Conservation (phyloP, 352 stramenopile species). For the Plasmopara halstedii region DNA sequence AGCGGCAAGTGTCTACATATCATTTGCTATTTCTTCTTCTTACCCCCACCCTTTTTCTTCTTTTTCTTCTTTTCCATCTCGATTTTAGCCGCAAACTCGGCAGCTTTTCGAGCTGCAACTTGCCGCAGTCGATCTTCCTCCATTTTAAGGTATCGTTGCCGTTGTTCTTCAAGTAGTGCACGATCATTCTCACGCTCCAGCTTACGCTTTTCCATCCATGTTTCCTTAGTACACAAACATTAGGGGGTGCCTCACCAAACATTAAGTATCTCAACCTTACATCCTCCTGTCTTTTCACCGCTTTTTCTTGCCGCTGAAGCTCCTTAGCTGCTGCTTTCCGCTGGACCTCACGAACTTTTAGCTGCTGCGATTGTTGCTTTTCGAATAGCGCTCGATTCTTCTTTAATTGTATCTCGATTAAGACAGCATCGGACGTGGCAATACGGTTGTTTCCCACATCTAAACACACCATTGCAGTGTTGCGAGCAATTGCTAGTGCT, state of each 20-base stretch:
- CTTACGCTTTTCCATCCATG: constrained; percentile 74
- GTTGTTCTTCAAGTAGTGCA: constrained; percentile 36
- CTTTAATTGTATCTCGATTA: constrained; percentile 38
- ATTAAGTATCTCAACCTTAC: constrained; percentile 14
- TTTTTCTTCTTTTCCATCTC: constrained; percentile 84
- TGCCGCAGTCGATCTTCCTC: constrained; percentile 67
- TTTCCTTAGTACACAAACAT: constrained; percentile 30
- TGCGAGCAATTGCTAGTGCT: constrained; percentile 43
- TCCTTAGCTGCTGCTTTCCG: constrained; percentile 42
- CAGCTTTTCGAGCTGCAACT: constrained; percentile 54
- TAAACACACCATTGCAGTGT: constrained; percentile 55
- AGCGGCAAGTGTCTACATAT: no score
- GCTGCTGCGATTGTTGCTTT: constrained; percentile 30
- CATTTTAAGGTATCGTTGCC: constrained; percentile 36
- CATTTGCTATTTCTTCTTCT: constrained; percentile 54
- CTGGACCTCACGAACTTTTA: constrained; percentile 40
- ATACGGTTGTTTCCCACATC: constrained; percentile 80
- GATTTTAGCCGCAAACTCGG: constrained; percentile 56
- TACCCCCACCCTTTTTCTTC: constrained; percentile 50
- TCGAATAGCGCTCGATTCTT: constrained; percentile 49
- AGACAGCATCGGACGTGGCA: constrained; percentile 33
- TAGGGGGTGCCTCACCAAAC: no score
- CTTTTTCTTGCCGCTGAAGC: constrained; percentile 34
- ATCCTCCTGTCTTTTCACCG: constrained; percentile 47
- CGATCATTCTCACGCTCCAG: constrained; percentile 44